phyloP scores from a whole-genome alignment of 2,329 filamentous ascomycete species.

The Alternaria angustiovoidea region DNA sequence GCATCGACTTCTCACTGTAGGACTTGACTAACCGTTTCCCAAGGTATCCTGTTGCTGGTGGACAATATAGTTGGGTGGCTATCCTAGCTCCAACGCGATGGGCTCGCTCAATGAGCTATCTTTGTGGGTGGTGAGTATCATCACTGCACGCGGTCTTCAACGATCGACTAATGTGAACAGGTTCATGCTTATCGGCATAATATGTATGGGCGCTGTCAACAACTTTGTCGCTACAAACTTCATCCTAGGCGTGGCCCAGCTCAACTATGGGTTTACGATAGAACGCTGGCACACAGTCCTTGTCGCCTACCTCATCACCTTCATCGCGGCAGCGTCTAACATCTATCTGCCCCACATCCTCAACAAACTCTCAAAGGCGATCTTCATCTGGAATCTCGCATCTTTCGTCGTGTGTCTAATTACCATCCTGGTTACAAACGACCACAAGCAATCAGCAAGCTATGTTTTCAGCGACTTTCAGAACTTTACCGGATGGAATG shows the following conservation, averaged over 20 bases:
- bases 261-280: slow-evolving; percentile 61
- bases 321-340: slow-evolving; percentile 58
- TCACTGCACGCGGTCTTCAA: slow-evolving; percentile 23
- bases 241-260: slow-evolving; percentile 62
- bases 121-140: slow-evolving; percentile 52
- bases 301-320: slow-evolving; percentile 60
- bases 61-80: slow-evolving; percentile 67
- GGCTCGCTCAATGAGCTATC: slow-evolving; percentile 49
- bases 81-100: slow-evolving; percentile 59
- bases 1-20: neutral
- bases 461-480: slow-evolving; percentile 66
- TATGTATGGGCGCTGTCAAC: slow-evolving; percentile 64
- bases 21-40: slow-evolving; percentile 7
- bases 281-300: slow-evolving; percentile 65
- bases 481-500: slow-evolving; percentile 62
- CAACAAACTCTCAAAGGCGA: slow-evolving; percentile 60
- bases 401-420: slow-evolving; percentile 62
- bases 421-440: slow-evolving; percentile 62
- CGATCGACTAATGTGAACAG: neutral
- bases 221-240: slow-evolving; percentile 59
- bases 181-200: slow-evolving; percentile 49
- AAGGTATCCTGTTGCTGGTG: slow-evolving; percentile 62
- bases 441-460: slow-evolving; percentile 61
- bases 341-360: slow-evolving; percentile 61
- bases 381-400: slow-evolving; percentile 63